Base-by-base conservation (phyloP, 164 flowering plant species). In the Chimonanthus salicifolius region DNA sequence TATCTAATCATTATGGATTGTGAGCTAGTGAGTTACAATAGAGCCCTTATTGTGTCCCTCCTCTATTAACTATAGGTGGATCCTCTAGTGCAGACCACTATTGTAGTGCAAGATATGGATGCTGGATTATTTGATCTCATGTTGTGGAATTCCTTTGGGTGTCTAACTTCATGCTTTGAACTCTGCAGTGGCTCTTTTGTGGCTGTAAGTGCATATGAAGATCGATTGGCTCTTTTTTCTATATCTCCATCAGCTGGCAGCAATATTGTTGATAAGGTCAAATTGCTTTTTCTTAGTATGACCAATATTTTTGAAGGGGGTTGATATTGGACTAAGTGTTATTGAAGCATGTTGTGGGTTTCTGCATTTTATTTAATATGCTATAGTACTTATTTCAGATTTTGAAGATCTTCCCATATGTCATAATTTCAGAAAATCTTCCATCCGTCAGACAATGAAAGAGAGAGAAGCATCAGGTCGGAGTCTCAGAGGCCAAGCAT, bases 171-270 rank as follows among this genome's bases (percentile, higher is more conserved):
- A 47, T 76, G 68, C 47, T 63, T 82, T 76, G 50, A 64, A 60
- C 51, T 79, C 68, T 80, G 65, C 92, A 95, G 98, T 80, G 93
- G 97, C 15, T 74, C 87, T 79, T 92, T 83, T 74, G 77, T 93
- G 72, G 99, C 99, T 80, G 91, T 80, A 66, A 84, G 94, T 84
- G 97, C 99, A 62, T 90, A 90, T 82, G 96, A 87, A 81, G 89
- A 87, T 62, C 88, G 69, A 47, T 69, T 95, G 82, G 96, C 94
- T 72, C 65, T 95, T 62, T 86, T 93, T 78, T 83, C 94, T 69
- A 78, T 92, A 71, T 91, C 98, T 64, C 63, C 66, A 60, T 83
- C 89, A 70, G 83, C 78, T 70, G 83, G 84, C 68, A 75, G 79
- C 74, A 86, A 88, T 80, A 83, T 89, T 45, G 80, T 89, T 76